These are phyloP conservation scores for Clausena lansium DNA, from an alignment of 345 rosid genomes.

Conservation along the genomic window DNA sequence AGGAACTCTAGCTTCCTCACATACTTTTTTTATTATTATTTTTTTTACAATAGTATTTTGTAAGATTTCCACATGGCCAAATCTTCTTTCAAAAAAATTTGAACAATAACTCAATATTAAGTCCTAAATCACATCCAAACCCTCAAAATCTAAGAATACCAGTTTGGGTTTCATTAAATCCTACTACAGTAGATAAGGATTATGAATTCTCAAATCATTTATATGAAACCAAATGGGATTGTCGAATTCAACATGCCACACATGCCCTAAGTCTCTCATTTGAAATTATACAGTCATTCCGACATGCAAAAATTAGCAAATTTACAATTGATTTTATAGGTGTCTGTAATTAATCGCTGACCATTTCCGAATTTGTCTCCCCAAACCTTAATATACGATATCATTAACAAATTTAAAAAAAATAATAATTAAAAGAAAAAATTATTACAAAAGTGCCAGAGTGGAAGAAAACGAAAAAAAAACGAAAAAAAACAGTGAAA, in stretches of 20 bases:
- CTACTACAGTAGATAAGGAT: neutral
- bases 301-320: neutral
- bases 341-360: neutral
- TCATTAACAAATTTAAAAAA: neutral
- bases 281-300: neutral
- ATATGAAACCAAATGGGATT: neutral
- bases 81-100: neutral
- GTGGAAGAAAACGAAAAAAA: neutral
- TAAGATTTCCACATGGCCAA: neutral
- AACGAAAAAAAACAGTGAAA: neutral
- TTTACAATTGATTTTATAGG: neutral
- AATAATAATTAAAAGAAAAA: neutral
- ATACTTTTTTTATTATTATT: neutral
- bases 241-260: neutral
- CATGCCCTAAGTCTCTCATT: neutral
- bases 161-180: neutral
- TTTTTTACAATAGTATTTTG: neutral
- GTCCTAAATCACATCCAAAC: neutral
- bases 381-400: neutral
- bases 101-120: neutral
- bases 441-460: neutral
- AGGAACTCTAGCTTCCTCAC: neutral
- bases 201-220: neutral
- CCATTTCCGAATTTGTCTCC: neutral
- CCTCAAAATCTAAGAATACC: neutral